These are phyloP conservation scores for Aspergillus ellipticus DNA, from an alignment of 495 filamentous ascomycete species.

Conservation along the genomic window DNA sequence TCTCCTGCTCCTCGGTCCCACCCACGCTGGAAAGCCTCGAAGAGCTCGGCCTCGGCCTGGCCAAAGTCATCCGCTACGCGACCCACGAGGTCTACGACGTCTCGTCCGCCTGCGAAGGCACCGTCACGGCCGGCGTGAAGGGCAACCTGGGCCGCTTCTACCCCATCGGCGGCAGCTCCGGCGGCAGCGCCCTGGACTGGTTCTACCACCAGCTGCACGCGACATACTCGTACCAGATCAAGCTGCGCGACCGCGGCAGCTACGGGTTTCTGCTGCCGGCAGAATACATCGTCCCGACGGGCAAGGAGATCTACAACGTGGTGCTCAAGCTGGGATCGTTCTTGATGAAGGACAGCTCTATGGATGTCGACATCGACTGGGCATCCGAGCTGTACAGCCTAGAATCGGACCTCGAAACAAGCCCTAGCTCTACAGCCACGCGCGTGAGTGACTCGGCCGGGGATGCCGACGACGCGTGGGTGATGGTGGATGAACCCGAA, in stretches of 20 bases:
- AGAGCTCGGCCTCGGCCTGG: constrained; percentile 84
- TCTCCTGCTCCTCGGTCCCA: constrained; percentile 70
- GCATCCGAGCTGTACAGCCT: constrained; percentile 18
- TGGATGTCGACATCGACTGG: constrained; percentile 16
- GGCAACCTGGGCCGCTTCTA: constrained; percentile 38
- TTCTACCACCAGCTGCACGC: constrained; percentile 87
- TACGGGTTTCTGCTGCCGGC: constrained; percentile 90
- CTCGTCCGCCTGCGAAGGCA: constrained; percentile 84
- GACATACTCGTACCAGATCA: constrained; percentile 89
- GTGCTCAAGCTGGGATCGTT: constrained; percentile 78
- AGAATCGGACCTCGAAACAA: background rate
- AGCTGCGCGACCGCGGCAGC: constrained; percentile 87
- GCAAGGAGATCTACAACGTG: constrained; percentile 78
- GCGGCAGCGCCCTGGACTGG: constrained; percentile 90
- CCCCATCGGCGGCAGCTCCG: constrained; percentile 53
- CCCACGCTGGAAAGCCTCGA: constrained; percentile 87
- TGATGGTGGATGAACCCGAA: background rate
- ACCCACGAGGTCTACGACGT: constrained; percentile 75
- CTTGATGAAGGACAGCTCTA: constrained; percentile 46
- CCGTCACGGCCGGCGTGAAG: constrained; percentile 35
- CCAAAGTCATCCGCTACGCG: constrained; percentile 78
- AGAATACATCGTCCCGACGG: constrained; percentile 84
- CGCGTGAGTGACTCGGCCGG: background rate
- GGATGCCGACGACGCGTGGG: constrained; percentile 2
- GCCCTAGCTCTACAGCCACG: no score